phyloP scores from a whole-genome alignment of 495 filamentous ascomycete species.

The Bathelium albidoporum region DNA sequence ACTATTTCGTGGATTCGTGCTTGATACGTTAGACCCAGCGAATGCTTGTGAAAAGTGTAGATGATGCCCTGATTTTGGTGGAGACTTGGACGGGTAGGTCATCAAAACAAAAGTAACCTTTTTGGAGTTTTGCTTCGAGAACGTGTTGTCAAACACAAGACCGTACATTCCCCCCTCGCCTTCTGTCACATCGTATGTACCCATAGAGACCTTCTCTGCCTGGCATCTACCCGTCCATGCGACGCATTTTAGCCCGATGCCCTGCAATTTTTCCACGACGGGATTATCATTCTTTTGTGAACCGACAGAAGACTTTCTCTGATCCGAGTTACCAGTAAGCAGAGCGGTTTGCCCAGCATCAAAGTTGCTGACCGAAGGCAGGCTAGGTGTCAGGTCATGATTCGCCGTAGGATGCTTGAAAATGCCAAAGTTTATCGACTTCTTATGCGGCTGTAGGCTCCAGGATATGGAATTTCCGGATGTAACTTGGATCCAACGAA shows the following conservation, averaged over 20 bases:
- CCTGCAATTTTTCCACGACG: constrained; percentile 70
- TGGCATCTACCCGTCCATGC: constrained; percentile 92
- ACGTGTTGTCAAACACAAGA: constrained; percentile 96
- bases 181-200: constrained; percentile 66
- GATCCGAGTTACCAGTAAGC: constrained; percentile 11
- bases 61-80: constrained; percentile 69
- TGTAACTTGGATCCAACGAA: constrained; percentile 90
- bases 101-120: constrained; percentile 88
- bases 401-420: constrained; percentile 86
- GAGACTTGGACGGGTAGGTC: constrained; percentile 76
- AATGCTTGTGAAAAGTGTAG: constrained; percentile 45
- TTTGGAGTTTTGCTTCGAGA: constrained; percentile 91
- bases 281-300: constrained; percentile 35
- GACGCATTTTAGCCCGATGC: constrained; percentile 74
- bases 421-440: constrained; percentile 94
- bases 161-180: constrained; percentile 86
- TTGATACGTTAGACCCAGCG: constrained; percentile 38
- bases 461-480: constrained; percentile 88
- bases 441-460: constrained; percentile 95
- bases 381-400: constrained; percentile 37
- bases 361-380: constrained; percentile 40
- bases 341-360: constrained; percentile 31
- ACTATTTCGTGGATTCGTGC: constrained; percentile 35
- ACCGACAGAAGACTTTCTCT: background rate
- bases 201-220: constrained; percentile 88